Base-by-base conservation (phyloP, 441 rosid genomes). In the Omphalea diandra region DNA sequence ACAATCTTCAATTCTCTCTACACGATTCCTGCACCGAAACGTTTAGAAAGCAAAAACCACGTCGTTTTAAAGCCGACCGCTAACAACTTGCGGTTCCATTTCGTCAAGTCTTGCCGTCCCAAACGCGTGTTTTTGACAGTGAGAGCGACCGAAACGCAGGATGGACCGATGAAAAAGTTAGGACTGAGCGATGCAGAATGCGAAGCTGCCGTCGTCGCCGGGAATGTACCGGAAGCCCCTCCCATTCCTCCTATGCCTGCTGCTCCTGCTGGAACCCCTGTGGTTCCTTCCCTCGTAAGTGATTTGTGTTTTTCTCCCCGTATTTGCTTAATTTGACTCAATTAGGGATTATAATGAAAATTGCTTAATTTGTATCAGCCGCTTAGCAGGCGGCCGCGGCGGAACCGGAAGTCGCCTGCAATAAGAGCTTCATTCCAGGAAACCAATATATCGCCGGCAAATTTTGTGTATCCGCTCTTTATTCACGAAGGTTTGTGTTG, bases 401-500 rank as follows among this genome's bases (percentile, higher is more conserved):
- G 98, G 54, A 94, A 90, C 65, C 83, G 99, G 5, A 83, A 77
- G 66, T 85, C 96, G 3, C 88, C 99, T 43, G 69, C 77, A 5
- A 20, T 78, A 73, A 84, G 98, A 84, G 88, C 87, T 18, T 82
- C 97, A 12, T 92, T 94, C 75, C 97, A 90, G 76, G 98, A 94
- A 77, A 91, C 98, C 43, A 80, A 71, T 63, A 35, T 94, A 59
- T 92, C 96, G 2, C 93, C 98, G 52, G 90, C 93, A 36, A 92
- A 92, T 83, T 92, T 94, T 68, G 94, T 90, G 1, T 94, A 94
- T 71, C 99, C 99, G 46, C 86, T 92, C 24, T 94, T 94, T 79
- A 90, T 94, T 78, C 98, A 94, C 61, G 98, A 94, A 89, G 98
- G 99, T 91, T 79, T 61, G 83, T 73, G 53, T 40, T 26, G 10